phyloP scores from a whole-genome alignment of 2,329 filamentous ascomycete genomes.

The Aureobasidium sp. region DNA sequence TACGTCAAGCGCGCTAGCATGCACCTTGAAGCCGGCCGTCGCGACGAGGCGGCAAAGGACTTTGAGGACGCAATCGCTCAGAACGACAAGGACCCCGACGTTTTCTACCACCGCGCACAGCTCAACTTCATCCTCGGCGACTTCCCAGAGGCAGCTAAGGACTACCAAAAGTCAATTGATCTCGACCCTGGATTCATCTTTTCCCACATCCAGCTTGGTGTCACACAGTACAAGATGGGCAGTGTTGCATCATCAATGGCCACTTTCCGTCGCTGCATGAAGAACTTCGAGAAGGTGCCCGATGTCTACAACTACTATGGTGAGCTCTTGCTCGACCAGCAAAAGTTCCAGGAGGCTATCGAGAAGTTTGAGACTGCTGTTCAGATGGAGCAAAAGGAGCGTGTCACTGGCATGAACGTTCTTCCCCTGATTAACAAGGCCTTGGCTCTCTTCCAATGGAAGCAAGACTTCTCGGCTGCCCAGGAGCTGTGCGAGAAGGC shows the following conservation, averaged over 20 bases:
- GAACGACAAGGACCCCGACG: conserved; percentile 84
- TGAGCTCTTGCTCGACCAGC: conserved; percentile 91
- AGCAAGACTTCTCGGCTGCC: conserved; percentile 88
- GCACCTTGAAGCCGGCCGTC: conserved; percentile 83
- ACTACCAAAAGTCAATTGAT: conserved; percentile 99
- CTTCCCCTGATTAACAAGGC: conserved; percentile 98
- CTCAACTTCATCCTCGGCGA: conserved; percentile 96
- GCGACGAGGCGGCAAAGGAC: conserved; percentile 77
- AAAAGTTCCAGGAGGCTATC: conserved; percentile 89
- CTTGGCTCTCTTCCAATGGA: conserved; percentile 94
- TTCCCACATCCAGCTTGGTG: conserved; percentile 97
- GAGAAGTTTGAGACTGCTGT: conserved; percentile 99
- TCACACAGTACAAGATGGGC: conserved; percentile 99
- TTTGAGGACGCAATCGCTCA: conserved; percentile 79
- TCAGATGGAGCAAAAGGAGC: conserved; percentile 92
- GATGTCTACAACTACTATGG: conserved; percentile 99
- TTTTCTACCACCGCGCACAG: conserved; percentile 98
- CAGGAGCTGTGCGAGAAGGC: conserved; percentile 97
- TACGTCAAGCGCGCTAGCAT: conserved; percentile 99
- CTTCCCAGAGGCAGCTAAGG: conserved; percentile 87
- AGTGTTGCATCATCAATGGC: conserved; percentile 97
- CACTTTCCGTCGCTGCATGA: conserved; percentile 93
- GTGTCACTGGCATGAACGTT: conserved; percentile 95
- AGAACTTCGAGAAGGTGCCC: conserved; percentile 94
- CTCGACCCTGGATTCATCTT: conserved; percentile 95